Evolutionary conservation across 2,329 filamentous ascomycete species (phyloP), one percentile per base, ranked within the genome.

Genomic region (Alternaria sp.): DNA sequence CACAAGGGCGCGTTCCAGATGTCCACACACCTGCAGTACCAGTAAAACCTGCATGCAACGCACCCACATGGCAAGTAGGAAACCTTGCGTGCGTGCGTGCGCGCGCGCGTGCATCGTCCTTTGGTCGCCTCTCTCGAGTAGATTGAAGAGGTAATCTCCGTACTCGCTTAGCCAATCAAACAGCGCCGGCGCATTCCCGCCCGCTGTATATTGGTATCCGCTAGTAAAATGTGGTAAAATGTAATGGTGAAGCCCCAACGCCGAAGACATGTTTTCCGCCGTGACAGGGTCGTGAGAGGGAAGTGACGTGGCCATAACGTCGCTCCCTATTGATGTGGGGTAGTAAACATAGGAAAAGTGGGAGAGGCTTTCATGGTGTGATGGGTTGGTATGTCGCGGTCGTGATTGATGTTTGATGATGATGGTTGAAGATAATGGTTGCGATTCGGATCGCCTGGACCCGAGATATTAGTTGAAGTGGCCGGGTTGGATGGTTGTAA

Each of bases 361-460:
- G 71, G 71, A 70, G 6, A 30, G 59, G 54, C 45, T 46, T 40
- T 40, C 52, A 23, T 55, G 60, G 62, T 52, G 60, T 59, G 54
- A 46, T 59, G 47, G 32, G 28, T 52, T 45, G 56, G 45, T 46
- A 58, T 28, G 26, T 62, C 52, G 46, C 26, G 36, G 49, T 55
- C 46, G 59, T 45, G 59, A 44, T 59, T 66, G 66, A 59, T 55
- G 44, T 58, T 46, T 56, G 54, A 60, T 58, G 61, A 55, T 60
- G 50, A 62, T 62, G 65, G 66, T 47, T 32, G 66, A 71, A 68
- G 59, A 50, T 56, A 71, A 69, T 55, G 67, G 65, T 54, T 75
- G 73, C 70, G 71, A 72, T 72, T 72, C 68, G 73, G 77, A 74
- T 78, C 76, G 72, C 75, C 75, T 66, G 75, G 76, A 77, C 75